A percentile compares a stretch with the other conserved stretches of the same genome.
These are phyloP conservation scores for Sherardia arvensis DNA, from an alignment of 257 asterid species.

Conservation along the genomic window DNA sequence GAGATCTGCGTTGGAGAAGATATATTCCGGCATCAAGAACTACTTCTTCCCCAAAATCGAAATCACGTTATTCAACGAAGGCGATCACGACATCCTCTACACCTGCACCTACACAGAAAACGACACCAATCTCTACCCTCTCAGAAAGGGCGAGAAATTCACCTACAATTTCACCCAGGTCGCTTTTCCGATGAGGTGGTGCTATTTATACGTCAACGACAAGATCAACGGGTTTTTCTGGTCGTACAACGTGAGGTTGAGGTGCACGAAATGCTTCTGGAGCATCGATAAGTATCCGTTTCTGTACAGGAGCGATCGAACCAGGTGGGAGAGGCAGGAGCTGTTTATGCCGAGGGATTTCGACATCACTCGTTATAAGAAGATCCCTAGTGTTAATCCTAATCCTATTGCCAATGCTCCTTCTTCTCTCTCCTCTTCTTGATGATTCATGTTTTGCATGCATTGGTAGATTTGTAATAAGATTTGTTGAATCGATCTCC, in stretches of 20 bases:
- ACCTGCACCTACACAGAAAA: constrained; percentile 10
- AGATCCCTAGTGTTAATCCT: background rate
- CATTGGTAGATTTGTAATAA: background rate
- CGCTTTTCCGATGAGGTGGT: constrained; percentile 24
- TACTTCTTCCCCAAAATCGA: constrained; percentile 10
- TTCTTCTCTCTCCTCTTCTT: background rate
- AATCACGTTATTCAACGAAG: constrained; percentile 16
- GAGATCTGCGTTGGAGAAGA: background rate
- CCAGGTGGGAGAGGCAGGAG: constrained; percentile 22
- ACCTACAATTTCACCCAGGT: constrained; percentile 15
- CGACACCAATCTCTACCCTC: background rate
- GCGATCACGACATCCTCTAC: constrained; percentile 1
- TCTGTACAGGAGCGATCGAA: constrained; percentile 15
- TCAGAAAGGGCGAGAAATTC: background rate
- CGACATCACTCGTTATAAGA: background rate
- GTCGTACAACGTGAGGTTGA: constrained; percentile 18
- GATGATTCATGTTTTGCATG: background rate
- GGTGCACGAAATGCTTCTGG: constrained; percentile 26
- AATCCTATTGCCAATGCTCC: background rate
- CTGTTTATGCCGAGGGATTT: constrained; percentile 7
- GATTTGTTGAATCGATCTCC: background rate
- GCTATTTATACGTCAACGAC: constrained; percentile 19
- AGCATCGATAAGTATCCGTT: constrained; percentile 9
- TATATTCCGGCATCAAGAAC: background rate
- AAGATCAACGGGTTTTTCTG: constrained; percentile 15